phyloP scores from a whole-genome alignment of 2,329 filamentous ascomycete species.

The Penicillium sp. region DNA sequence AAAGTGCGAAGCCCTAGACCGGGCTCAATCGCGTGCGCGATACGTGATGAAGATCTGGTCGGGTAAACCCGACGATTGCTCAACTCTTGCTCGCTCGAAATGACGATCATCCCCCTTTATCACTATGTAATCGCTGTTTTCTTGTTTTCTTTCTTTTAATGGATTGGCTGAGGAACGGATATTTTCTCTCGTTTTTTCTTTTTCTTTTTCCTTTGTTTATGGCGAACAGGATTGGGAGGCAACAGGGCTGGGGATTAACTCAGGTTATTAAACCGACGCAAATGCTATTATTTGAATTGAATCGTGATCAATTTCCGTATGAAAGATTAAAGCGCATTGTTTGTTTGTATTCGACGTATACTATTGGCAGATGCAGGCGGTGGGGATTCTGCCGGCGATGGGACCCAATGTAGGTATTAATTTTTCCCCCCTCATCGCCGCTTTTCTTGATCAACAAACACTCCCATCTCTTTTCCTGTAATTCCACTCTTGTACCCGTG shows the following conservation, averaged over 20 bases:
- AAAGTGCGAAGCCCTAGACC: conserved; percentile 32
- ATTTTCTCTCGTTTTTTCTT: background rate
- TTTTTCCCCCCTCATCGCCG: conserved; percentile 30
- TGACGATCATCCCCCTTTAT: conserved; percentile 5
- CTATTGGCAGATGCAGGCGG: conserved; percentile 17
- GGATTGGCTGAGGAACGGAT: conserved; percentile 13
- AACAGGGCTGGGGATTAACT: conserved; percentile 4
- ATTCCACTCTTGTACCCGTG: conserved; percentile 7
- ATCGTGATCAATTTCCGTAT: background rate
- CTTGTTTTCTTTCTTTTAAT: conserved; percentile 2
- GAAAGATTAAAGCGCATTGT: background rate
- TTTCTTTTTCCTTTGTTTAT: conserved; percentile 18
- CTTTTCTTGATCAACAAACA: conserved; percentile 26
- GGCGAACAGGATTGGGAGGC: conserved; percentile 19
- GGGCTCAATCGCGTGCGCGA: conserved; percentile 38
- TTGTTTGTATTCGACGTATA: background rate
- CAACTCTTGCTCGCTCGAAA: background rate
- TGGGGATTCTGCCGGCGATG: conserved; percentile 22
- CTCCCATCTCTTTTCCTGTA: conserved; percentile 12
- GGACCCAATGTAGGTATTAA: conserved; percentile 27
- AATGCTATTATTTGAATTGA: conserved; percentile 10
- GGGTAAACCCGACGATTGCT: conserved; percentile 11
- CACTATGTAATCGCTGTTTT: conserved; percentile 24
- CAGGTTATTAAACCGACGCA: conserved; percentile 13
- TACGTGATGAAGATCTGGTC: conserved; percentile 28